Conservation (phyloP, 345 rosid genomes). For the Eucalyptus camaldulensis region DNA sequence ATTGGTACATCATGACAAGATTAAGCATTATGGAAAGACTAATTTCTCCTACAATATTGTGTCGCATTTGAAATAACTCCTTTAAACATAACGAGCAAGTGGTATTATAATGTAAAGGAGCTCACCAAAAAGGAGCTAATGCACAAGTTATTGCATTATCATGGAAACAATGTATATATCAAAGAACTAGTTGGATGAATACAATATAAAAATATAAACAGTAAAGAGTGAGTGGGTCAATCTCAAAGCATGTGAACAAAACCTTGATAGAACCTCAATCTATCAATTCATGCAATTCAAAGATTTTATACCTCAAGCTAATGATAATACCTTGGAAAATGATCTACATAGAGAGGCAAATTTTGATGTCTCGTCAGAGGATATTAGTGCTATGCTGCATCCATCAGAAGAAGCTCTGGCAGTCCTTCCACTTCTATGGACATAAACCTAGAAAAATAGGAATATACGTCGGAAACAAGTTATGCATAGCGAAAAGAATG, state of each 20-base stretch:
- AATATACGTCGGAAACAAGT: background rate
- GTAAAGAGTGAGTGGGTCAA: background rate
- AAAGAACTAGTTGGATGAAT: background rate
- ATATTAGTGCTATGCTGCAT: conserved; percentile 83
- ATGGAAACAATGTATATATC: background rate
- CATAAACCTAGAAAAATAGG: conserved; percentile 52
- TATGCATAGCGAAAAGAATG: background rate
- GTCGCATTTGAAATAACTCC: background rate
- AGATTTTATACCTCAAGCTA: background rate
- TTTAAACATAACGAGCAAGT: background rate
- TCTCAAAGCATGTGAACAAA: background rate
- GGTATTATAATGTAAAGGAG: background rate
- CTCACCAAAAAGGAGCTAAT: background rate
- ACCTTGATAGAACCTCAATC: background rate
- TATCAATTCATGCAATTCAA: background rate
- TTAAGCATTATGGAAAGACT: background rate
- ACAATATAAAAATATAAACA: background rate
- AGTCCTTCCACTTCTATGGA: conserved; percentile 97
- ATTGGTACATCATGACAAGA: background rate
- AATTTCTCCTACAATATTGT: background rate
- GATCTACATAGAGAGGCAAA: conserved; percentile 85
- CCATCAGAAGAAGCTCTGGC: conserved; percentile 95
- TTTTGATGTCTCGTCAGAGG: conserved; percentile 69
- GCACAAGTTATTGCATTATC: background rate
- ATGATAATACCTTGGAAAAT: conserved; percentile 55